Evolutionary conservation across 441 rosid genomes (phyloP).

Genomic region (Populus hybrid): DNA sequence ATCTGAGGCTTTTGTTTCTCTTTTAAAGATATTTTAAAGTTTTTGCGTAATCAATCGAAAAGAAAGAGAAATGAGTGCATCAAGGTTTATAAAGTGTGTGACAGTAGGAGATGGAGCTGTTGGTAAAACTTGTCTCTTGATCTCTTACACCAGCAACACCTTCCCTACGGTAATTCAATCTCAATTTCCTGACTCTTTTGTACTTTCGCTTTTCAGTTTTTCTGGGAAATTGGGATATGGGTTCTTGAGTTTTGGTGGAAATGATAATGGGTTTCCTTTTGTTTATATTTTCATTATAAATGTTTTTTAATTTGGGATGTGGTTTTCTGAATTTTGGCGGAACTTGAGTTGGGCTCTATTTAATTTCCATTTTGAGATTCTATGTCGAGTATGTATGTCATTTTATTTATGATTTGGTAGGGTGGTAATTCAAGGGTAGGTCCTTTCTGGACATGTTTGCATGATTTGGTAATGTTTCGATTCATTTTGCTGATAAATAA

Average conservation of each 20-base stretch:
- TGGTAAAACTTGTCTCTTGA: conserved; percentile 93
- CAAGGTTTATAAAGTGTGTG: conserved; percentile 96
- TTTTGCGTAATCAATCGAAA: conserved; percentile 2
- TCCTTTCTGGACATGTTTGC: not conserved
- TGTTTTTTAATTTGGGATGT: not conserved
- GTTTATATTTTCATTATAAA: not conserved
- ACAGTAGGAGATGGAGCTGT: conserved; percentile 98
- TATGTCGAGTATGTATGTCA: too few species aligned
- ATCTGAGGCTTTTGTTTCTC: conserved; percentile 48
- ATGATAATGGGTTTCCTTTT: not conserved
- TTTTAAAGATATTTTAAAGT: not conserved
- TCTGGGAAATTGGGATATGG: not conserved
- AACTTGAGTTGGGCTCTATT: not conserved
- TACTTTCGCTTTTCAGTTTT: not conserved
- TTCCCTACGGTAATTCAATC: conserved; percentile 70
- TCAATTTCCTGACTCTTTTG: not conserved
- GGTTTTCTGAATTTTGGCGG: not conserved
- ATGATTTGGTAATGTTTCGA: conserved; percentile 8
- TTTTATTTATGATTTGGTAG: too few species aligned
- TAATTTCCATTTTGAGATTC: not conserved
- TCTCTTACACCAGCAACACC: conserved; percentile 95
- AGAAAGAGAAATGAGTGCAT: conserved; percentile 67
- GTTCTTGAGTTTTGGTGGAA: conserved; percentile 2
- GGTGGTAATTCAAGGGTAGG: not conserved
- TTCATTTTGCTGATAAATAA: not conserved